Evolutionary conservation across 192 early-diverging fungal species (phyloP).

Genomic region (Podila verticillata): DNA sequence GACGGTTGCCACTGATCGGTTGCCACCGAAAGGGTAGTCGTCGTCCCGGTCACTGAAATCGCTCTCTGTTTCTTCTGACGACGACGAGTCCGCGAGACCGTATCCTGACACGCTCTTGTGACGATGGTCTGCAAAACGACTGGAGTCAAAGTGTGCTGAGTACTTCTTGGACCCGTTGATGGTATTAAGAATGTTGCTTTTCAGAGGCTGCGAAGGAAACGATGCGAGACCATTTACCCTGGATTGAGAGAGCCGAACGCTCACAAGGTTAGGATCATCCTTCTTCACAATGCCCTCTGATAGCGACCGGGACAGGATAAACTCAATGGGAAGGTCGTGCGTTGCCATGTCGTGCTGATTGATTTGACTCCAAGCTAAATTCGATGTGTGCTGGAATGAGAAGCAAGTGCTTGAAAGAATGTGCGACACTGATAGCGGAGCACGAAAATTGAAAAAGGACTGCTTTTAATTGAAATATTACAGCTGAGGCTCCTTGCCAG

Average conservation of each 20-base stretch:
- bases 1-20: neutral
- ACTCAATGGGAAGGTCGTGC: constrained; percentile 10
- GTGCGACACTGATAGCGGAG: neutral
- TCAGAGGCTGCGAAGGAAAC: neutral
- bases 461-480: constrained; percentile 26
- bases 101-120: constrained; percentile 4
- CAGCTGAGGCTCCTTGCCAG: constrained; percentile 71
- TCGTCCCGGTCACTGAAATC: neutral
- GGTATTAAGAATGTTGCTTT: neutral
- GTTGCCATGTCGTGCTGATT: constrained; percentile 3
- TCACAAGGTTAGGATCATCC: constrained; percentile 13
- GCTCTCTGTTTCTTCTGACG: constrained; percentile 16
- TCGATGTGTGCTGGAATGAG: too few relatives aligned
- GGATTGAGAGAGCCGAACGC: neutral
- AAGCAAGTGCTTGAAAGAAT: neutral
- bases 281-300: constrained; percentile 9
- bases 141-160: too few relatives aligned
- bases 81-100: constrained; percentile 22
- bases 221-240: neutral
- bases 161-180: constrained; percentile 2
- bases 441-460: neutral
- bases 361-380: too few relatives aligned
- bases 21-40: neutral
- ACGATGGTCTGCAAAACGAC: too few relatives aligned
- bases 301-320: constrained; percentile 21